phyloP scores from a whole-genome alignment of 108 stramenopile species.

The Pseudonitzschia multistriata region DNA sequence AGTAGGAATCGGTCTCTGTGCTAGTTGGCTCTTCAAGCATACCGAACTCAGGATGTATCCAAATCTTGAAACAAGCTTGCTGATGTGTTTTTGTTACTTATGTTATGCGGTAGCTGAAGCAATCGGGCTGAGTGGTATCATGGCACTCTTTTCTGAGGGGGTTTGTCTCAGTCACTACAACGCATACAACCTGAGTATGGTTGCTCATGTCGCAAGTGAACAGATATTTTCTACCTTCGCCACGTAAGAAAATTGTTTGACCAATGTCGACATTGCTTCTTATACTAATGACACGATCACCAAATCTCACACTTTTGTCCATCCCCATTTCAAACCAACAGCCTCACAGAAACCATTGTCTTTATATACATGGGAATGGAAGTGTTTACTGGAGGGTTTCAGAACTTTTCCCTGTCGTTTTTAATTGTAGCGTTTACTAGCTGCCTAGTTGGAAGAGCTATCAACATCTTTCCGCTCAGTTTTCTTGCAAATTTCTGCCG shows the following conservation, averaged over 20 bases:
- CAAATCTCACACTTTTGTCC: background rate
- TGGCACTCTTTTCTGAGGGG: constrained; percentile 96
- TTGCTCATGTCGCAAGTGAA: constrained; percentile 83
- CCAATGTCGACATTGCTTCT: background rate
- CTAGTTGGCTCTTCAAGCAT: constrained; percentile 87
- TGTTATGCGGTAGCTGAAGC: constrained; percentile 93
- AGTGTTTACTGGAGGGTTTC: constrained; percentile 82
- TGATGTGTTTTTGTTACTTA: constrained; percentile 93
- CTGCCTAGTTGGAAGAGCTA: constrained; percentile 81
- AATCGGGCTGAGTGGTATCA: constrained; percentile 87
- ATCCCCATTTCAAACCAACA: background rate
- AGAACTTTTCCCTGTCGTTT: constrained; percentile 74
- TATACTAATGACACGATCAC: background rate
- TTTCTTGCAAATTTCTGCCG: constrained; percentile 85
- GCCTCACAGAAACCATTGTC: constrained; percentile 89
- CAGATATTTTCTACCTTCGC: constrained; percentile 94
- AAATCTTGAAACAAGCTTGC: constrained; percentile 88
- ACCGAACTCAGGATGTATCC: constrained; percentile 82
- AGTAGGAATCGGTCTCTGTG: constrained; percentile 79
- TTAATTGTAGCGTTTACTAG: constrained; percentile 74
- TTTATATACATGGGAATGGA: constrained; percentile 98
- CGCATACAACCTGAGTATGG: constrained; percentile 86
- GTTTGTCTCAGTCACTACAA: constrained; percentile 94
- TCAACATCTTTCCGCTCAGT: constrained; percentile 92
- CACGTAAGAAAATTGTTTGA: constrained; percentile 20